These are phyloP conservation scores for Pythium apleroticum DNA, from an alignment of 352 stramenopile genomes.

Conservation along the genomic window DNA sequence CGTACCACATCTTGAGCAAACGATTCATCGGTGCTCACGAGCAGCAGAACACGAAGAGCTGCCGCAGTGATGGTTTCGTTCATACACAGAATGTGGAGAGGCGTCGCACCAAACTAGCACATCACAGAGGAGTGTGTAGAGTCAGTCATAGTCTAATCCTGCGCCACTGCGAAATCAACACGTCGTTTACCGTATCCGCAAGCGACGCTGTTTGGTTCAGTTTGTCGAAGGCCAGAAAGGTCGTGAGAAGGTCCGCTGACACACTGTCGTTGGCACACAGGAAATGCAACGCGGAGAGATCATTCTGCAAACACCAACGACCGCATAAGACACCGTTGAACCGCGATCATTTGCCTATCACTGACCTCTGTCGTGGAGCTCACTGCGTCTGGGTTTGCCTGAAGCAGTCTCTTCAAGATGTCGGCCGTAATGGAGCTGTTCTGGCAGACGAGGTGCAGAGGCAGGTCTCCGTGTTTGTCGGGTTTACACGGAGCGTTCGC, in stretches of 20 bases:
- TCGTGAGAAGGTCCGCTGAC: conserved; percentile 37
- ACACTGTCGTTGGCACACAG: conserved; percentile 53
- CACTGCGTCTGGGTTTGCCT: conserved; percentile 32
- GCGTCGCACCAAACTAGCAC: conserved; percentile 59
- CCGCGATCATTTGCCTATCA: not conserved
- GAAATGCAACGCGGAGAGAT: conserved; percentile 46
- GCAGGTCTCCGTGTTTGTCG: conserved; percentile 39
- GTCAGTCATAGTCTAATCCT: no score
- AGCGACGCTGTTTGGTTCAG: conserved; percentile 22
- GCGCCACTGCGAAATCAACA: not conserved
- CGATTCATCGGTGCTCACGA: conserved; percentile 42
- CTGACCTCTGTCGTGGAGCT: conserved; percentile 35
- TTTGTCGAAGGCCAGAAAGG: conserved; percentile 43
- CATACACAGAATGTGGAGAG: conserved; percentile 68
- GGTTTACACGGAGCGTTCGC: conserved; percentile 5
- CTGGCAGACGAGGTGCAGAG: conserved; percentile 56
- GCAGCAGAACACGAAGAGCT: conserved; percentile 39
- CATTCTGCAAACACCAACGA: conserved; percentile 29
- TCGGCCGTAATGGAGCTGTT: conserved; percentile 34
- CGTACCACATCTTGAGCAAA: conserved; percentile 53
- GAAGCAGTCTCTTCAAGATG: conserved; percentile 35
- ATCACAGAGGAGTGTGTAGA: no score
- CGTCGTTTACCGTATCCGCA: conserved; percentile 23
- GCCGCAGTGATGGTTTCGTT: conserved; percentile 46
- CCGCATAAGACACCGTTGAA: not conserved